Evolutionary conservation across 73 alveolate genomes (phyloP).

Genomic region (Paramecium sonneborni): DNA sequence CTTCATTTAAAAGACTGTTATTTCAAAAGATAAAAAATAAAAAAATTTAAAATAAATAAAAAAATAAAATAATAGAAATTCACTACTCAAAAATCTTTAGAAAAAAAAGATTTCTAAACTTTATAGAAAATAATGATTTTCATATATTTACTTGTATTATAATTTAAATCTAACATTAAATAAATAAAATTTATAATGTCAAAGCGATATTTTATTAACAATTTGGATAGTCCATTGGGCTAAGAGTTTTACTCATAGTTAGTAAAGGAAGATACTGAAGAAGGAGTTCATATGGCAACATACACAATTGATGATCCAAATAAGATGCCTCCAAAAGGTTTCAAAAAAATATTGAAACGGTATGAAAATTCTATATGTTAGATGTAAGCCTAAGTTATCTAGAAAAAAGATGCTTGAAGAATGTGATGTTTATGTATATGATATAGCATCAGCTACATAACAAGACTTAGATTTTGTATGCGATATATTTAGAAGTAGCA

Average conservation of each 20-base stretch:
- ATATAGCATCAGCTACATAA: constrained; percentile 34
- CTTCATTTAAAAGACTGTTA: not conserved
- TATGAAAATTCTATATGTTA: not conserved
- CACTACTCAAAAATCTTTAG: not conserved
- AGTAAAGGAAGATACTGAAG: constrained; percentile 60
- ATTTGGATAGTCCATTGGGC: constrained; percentile 62
- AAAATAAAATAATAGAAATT: not conserved
- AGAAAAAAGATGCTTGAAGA: constrained; percentile 70
- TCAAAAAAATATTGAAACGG: constrained; percentile 61
- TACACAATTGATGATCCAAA: constrained; percentile 50
- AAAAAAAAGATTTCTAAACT: not conserved
- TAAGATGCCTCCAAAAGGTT: constrained; percentile 60
- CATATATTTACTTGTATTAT: not conserved
- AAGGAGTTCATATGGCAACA: constrained; percentile 68
- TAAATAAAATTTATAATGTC: constrained; percentile 35
- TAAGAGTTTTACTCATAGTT: constrained; percentile 54
- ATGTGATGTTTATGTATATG: constrained; percentile 71
- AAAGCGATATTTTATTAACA: constrained; percentile 62
- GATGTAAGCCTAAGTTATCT: constrained; percentile 60
- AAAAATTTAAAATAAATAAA: not conserved
- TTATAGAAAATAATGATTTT: not conserved
- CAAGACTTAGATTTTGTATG: constrained; percentile 55
- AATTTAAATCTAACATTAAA: not conserved
- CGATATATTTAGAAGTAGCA: constrained; percentile 15
- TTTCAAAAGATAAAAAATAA: not conserved